A percentile compares a stretch with the other conserved stretches of the same genome.
phyloP scores from a whole-genome alignment of 169 alveolate species.

The Eimeria tenella region DNA sequence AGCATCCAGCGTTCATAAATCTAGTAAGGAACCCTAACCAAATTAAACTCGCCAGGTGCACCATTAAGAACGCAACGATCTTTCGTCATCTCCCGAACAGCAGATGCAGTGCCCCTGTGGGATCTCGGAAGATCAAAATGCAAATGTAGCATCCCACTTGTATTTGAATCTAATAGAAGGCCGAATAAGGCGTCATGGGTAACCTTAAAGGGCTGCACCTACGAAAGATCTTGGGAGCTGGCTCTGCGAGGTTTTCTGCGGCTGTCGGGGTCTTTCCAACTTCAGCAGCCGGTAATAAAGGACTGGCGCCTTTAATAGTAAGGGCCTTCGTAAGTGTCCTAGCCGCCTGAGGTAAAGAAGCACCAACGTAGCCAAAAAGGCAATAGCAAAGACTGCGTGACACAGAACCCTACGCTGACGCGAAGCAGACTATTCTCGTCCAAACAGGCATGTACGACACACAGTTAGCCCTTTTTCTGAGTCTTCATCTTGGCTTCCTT shows the following conservation, averaged over 20 bases:
- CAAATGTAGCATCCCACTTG: background rate
- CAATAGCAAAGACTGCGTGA: background rate
- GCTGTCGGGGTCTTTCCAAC: background rate
- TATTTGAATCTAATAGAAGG: too few relatives aligned
- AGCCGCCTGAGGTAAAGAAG: slow-evolving; percentile 3
- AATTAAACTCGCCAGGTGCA: too few relatives aligned
- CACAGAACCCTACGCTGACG: background rate
- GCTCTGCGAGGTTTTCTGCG: background rate
- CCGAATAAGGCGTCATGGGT: too few relatives aligned
- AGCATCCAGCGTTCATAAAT: background rate
- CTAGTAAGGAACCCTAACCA: too few relatives aligned
- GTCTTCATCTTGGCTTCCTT: background rate
- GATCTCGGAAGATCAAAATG: too few relatives aligned
- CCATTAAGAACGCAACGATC: too few relatives aligned
- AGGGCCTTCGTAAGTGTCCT: slow-evolving; percentile 6
- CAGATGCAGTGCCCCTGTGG: too few relatives aligned
- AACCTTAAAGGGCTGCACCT: background rate
- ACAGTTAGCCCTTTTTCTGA: background rate
- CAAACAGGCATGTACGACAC: background rate
- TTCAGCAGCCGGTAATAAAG: slow-evolving; percentile 33
- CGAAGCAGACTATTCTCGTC: background rate
- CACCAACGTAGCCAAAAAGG: background rate
- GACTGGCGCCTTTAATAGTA: background rate
- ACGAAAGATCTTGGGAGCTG: slow-evolving; percentile 12
- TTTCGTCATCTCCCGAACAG: too few relatives aligned